These are phyloP conservation scores for Cyberlindnera petersonii DNA, from an alignment of 805 yeast species.

Conservation along the genomic window DNA sequence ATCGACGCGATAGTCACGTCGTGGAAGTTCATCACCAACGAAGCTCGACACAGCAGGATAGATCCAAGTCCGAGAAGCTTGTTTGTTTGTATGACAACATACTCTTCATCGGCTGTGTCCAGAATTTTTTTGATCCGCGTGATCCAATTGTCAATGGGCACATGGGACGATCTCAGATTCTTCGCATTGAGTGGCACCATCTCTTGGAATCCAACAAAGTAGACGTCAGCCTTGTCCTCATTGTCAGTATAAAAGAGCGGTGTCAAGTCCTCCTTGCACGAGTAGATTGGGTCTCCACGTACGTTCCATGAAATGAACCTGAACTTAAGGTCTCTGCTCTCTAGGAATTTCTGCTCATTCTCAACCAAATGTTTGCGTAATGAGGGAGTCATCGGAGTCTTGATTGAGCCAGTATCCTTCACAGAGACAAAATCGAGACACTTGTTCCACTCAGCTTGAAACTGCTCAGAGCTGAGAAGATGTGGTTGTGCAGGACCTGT, in stretches of 20 bases:
- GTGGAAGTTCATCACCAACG: slow-evolving; percentile 36
- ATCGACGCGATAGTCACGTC: slow-evolving; percentile 38
- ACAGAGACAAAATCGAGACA: slow-evolving; percentile 5
- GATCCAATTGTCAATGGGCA: slow-evolving; percentile 34
- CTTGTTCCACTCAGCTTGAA: slow-evolving; percentile 11
- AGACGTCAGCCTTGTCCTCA: slow-evolving; percentile 29
- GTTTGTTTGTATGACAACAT: slow-evolving; percentile 37
- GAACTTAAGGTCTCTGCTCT: slow-evolving; percentile 21
- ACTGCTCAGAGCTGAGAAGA: slow-evolving; percentile 1
- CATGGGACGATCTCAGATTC: slow-evolving; percentile 33
- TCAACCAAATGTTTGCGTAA: slow-evolving; percentile 18
- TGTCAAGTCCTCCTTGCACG: slow-evolving; percentile 19
- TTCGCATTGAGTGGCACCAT: slow-evolving; percentile 44
- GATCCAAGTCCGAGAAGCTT: slow-evolving; percentile 53
- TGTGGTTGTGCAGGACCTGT: background rate
- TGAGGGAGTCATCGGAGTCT: slow-evolving; percentile 6
- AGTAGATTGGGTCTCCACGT: slow-evolving; percentile 27
- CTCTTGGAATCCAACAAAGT: slow-evolving; percentile 47
- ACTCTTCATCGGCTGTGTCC: slow-evolving; percentile 26
- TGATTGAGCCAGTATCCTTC: slow-evolving; percentile 4
- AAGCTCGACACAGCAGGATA: slow-evolving; percentile 36
- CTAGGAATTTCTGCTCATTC: slow-evolving; percentile 18
- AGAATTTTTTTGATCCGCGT: slow-evolving; percentile 21
- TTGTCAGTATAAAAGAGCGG: slow-evolving; percentile 6
- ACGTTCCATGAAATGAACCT: slow-evolving; percentile 40